These are phyloP conservation scores for Cylindrodendrum hubeiense DNA, from an alignment of 2,329 filamentous ascomycete species.

Conservation along the genomic window DNA sequence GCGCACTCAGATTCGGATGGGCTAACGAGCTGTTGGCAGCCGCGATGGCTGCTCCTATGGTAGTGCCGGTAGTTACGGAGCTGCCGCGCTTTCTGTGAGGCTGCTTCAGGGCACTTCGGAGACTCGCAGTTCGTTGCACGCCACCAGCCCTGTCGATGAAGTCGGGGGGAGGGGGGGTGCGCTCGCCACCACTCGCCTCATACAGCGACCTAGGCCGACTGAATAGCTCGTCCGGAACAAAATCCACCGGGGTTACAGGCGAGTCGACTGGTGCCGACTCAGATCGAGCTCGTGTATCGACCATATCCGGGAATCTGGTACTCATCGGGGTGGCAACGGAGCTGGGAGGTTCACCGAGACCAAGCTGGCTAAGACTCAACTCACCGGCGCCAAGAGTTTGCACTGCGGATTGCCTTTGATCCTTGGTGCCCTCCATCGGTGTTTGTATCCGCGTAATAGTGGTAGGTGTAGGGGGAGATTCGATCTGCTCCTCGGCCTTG, in stretches of 20 bases:
- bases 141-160: conserved; percentile 73
- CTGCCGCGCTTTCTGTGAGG: conserved; percentile 84
- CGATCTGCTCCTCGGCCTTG: conserved; percentile 55
- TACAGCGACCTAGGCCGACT: conserved; percentile 63
- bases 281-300: conserved; percentile 63
- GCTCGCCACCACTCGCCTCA: conserved; percentile 67
- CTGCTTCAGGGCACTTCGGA: conserved; percentile 69
- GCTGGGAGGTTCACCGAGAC: conserved; percentile 74
- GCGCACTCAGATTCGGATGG: conserved; percentile 71
- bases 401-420: conserved; percentile 79
- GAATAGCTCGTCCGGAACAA: conserved; percentile 49
- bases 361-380: conserved; percentile 88
- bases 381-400: conserved; percentile 92
- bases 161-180: conserved; percentile 73
- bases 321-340: conserved; percentile 67
- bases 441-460: conserved; percentile 41
- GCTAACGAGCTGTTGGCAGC: conserved; percentile 79
- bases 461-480: conserved; percentile 51
- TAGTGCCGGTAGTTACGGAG: conserved; percentile 76
- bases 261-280: conserved; percentile 70
- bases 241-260: conserved; percentile 42
- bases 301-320: conserved; percentile 64
- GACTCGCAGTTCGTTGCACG: conserved; percentile 74
- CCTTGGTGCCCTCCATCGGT: conserved; percentile 51
- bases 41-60: conserved; percentile 78